A percentile compares a stretch with the other conserved stretches of the same genome.
These are phyloP conservation scores for Puccinellia tenuiflora DNA, from an alignment of 176 grass and related monocot genomes.

Conservation along the genomic window DNA sequence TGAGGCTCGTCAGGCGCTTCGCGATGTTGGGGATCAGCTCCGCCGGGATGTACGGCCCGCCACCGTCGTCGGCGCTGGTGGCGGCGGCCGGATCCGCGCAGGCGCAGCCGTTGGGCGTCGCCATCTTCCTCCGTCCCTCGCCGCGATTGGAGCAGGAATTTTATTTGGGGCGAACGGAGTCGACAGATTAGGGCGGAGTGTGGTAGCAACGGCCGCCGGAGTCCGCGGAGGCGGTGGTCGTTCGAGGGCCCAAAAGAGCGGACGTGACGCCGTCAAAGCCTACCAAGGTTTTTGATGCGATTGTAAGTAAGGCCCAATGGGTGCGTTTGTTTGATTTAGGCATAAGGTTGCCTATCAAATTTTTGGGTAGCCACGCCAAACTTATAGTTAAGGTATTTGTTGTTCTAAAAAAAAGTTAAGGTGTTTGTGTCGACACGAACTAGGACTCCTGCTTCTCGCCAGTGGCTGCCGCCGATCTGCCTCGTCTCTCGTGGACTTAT, in stretches of 20 bases:
- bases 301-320: not conserved
- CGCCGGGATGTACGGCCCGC: conserved; percentile 35
- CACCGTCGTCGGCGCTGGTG: not conserved
- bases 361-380: no score
- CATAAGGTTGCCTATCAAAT: not conserved
- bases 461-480: no score
- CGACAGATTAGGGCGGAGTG: not conserved
- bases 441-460: no score
- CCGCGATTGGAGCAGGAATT: not conserved
- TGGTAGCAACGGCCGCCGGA: not conserved
- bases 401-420: no score
- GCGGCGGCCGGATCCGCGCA: not conserved
- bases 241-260: not conserved
- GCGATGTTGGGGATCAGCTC: conserved; percentile 35
- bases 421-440: no score
- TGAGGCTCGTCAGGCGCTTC: conserved; percentile 29
- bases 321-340: not conserved
- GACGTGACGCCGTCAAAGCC: not conserved
- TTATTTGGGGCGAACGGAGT: not conserved
- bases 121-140: not conserved
- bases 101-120: not conserved
- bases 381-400: no score
- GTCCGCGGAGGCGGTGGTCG: not conserved
- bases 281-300: not conserved
- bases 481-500: no score